Conservation (phyloP, 352 stramenopile species). For the Phytophthora citrophthora region DNA sequence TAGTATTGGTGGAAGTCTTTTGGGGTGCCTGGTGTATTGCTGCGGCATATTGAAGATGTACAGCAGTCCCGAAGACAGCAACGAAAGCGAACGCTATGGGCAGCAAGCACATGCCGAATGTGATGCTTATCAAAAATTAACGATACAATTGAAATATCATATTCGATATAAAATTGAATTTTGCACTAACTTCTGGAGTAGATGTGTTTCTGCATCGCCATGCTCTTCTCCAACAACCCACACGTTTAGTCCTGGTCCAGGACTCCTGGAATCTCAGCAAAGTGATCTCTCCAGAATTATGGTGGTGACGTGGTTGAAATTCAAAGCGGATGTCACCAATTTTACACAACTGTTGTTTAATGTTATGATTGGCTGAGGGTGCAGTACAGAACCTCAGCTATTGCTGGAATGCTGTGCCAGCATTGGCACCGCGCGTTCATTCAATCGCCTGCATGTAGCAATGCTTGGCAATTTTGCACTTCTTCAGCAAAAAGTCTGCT, state of each 20-base stretch:
- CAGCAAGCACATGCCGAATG: constrained; percentile 8
- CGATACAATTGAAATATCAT: neutral
- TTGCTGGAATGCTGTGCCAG: too few relatives aligned
- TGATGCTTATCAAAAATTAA: constrained; percentile 25
- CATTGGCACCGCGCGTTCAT: neutral
- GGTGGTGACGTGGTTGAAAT: constrained; percentile 17
- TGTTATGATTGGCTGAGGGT: neutral
- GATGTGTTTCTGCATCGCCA: neutral
- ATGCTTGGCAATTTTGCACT: too few relatives aligned
- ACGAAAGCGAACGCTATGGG: neutral
- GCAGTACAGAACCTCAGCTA: too few relatives aligned
- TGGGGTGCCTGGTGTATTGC: neutral
- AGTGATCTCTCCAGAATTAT: neutral
- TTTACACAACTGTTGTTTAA: constrained; percentile 1
- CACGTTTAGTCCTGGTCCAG: too few relatives aligned
- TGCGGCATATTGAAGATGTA: neutral
- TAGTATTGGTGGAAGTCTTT: neutral
- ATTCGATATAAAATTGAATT: neutral
- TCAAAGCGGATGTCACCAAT: constrained; percentile 9
- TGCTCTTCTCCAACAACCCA: too few relatives aligned
- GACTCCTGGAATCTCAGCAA: too few relatives aligned
- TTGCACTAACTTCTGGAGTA: too few relatives aligned
- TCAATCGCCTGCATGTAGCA: neutral
- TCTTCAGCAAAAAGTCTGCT: too few relatives aligned
- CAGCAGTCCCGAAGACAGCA: neutral